Base-by-base conservation (phyloP, 129 eudicot species). In the Helianthus tuberosus region DNA sequence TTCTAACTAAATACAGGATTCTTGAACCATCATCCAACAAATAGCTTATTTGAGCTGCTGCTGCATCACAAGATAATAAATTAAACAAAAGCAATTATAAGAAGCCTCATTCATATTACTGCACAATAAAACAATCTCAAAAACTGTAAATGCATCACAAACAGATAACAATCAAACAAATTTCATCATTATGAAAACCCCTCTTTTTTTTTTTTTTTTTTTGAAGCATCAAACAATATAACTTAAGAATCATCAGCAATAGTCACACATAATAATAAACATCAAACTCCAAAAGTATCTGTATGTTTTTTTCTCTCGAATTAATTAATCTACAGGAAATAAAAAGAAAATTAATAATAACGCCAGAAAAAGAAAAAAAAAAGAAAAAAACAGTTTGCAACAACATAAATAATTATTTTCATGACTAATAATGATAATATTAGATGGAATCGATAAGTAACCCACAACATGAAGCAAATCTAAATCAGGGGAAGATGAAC, bases 11-110 rank as follows among this genome's bases (percentile, higher is more conserved):
- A 25, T 43, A 27, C 14, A n/a, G 35, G 13, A 50, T 50, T 32
- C 58, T 29, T 20, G 62, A 41, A 61, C 16, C 39, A 32, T 48
- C 49, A 48, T 11, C 74, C 36, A 44, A 60, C 39, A 53, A 66
- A 16, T 67, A 48, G 68, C 66, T 58, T 58, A 80, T 51, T 23
- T 25, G 41, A 73, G n/a, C n/a, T 20, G 23, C 23, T 20, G 41
- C 83, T 81, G 78, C 84, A 74, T 35, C 72, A 27, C 38, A 74
- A 32, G 2, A 59, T 63, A 71, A 71, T 49, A 61, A 61, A 25
- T 41, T 20, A 32, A 62, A 53, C 35, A 75, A 50, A 64, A 63
- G 10, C 27, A 47, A 59, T 15, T 12, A 67, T 54, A 23, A 54
- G 77, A 73, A 29, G 29, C 62, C 61, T 16, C 1, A 29, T 61